phyloP scores from a whole-genome alignment of 225 moss, liverwort and hornwort genomes.

The Marchantia paleacea region DNA sequence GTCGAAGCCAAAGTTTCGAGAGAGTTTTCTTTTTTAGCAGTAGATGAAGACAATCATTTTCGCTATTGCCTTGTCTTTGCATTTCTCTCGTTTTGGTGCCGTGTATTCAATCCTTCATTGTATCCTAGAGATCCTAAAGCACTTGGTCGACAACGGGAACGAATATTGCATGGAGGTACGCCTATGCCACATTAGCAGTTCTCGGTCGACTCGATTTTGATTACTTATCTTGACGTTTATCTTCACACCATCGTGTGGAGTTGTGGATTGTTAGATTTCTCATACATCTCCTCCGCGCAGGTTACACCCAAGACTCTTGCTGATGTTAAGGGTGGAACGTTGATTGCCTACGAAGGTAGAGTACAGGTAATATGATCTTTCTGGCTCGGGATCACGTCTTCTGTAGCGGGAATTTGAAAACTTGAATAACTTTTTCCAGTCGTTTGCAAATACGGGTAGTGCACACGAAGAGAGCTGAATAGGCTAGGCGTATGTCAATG shows the following conservation, averaged over 20 bases:
- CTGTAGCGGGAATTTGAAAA: neutral
- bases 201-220: too few relatives aligned
- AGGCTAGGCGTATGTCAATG: too few relatives aligned
- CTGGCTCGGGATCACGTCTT: neutral
- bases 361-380: conserved; percentile 57
- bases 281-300: conserved; percentile 22
- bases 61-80: neutral
- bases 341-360: conserved; percentile 90
- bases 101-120: conserved; percentile 44
- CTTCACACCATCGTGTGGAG: neutral
- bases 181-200: neutral
- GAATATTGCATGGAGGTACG: conserved; percentile 95
- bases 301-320: conserved; percentile 96
- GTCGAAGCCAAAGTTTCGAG: neutral
- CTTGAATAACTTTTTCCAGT: too few relatives aligned
- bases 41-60: neutral
- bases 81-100: neutral
- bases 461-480: too few relatives aligned
- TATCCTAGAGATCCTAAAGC: conserved; percentile 76
- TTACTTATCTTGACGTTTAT: neutral
- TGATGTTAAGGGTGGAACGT: conserved; percentile 96
- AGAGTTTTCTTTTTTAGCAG: neutral
- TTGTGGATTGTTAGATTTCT: neutral
- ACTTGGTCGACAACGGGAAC: conserved; percentile 84
- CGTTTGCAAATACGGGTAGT: too few relatives aligned